Percentiles rank a stretch among this genome's conserved stretches.
These are phyloP conservation scores for Didymella lethalis DNA, from an alignment of 2,329 filamentous ascomycete genomes.

Conservation along the genomic window DNA sequence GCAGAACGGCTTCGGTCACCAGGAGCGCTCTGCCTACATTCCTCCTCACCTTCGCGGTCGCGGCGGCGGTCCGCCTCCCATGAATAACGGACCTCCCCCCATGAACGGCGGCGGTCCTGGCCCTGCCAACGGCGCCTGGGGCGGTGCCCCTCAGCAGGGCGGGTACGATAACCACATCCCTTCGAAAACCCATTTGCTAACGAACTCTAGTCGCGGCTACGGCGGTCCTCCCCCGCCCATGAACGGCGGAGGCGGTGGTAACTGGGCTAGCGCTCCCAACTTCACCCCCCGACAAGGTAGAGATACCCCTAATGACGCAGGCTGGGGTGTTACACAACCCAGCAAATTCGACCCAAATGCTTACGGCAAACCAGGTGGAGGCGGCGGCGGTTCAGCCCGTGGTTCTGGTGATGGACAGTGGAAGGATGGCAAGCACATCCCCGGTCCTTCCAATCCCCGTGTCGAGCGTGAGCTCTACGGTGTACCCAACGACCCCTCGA, in stretches of 20 bases:
- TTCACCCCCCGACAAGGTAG: conserved; percentile 60
- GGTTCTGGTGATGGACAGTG: conserved; percentile 96
- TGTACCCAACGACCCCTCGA: conserved; percentile 85
- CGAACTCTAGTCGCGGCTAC: conserved; percentile 38
- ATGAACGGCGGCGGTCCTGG: conserved; percentile 64
- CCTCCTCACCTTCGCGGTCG: conserved; percentile 78
- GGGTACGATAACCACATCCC: conserved; percentile 31
- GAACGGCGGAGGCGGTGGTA: conserved; percentile 63
- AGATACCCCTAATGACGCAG: conserved; percentile 45
- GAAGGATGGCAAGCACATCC: conserved; percentile 95
- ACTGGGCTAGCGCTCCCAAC: conserved; percentile 66
- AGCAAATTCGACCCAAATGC: conserved; percentile 68
- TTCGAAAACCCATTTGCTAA: conserved; percentile 26
- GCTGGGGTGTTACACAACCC: conserved; percentile 51
- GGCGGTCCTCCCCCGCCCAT: conserved; percentile 46
- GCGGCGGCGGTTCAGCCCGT: conserved; percentile 66
- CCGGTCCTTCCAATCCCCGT: conserved; percentile 86
- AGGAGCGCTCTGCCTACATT: conserved; percentile 77
- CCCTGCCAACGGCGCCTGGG: conserved; percentile 71
- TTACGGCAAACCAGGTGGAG: conserved; percentile 64
- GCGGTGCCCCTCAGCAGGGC: conserved; percentile 39
- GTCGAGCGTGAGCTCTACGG: conserved; percentile 97
- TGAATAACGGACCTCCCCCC: conserved; percentile 51
- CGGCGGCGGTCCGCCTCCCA: conserved; percentile 43
- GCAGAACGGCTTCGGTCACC: conserved; percentile 57